These are phyloP conservation scores for Phytophthora pisi DNA, from an alignment of 352 stramenopile genomes.

Conservation along the genomic window DNA sequence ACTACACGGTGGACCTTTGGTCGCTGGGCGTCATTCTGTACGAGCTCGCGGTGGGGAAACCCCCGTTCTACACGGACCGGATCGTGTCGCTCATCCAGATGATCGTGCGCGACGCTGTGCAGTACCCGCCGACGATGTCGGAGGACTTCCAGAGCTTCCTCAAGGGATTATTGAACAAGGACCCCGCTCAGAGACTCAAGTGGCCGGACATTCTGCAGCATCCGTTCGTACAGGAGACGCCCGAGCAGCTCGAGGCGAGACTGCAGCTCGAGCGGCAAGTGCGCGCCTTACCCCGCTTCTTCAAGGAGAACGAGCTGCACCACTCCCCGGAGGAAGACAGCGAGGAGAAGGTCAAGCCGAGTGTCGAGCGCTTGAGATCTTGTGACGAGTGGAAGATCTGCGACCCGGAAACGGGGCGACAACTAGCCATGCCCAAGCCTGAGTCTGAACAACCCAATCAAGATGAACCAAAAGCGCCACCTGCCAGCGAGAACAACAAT, in stretches of 20 bases:
- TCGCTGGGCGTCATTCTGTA: slow-evolving; percentile 95
- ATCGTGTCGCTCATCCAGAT: slow-evolving; percentile 96
- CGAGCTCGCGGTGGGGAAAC: slow-evolving; percentile 91
- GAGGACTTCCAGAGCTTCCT: slow-evolving; percentile 88
- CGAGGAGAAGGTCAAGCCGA: slow-evolving; percentile 56
- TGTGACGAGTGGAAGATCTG: slow-evolving; percentile 89
- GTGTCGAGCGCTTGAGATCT: slow-evolving; percentile 68
- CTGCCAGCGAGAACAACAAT: slow-evolving; percentile 19
- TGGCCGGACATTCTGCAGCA: slow-evolving; percentile 93
- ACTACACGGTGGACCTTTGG: slow-evolving; percentile 96
- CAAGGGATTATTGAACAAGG: slow-evolving; percentile 90
- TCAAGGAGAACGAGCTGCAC: slow-evolving; percentile 55
- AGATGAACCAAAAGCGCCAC: background rate
- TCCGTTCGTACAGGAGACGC: slow-evolving; percentile 89
- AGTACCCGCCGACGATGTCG: slow-evolving; percentile 88
- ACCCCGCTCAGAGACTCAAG: slow-evolving; percentile 78
- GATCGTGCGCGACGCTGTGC: slow-evolving; percentile 93
- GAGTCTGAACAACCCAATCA: slow-evolving; percentile 8
- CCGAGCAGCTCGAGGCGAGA: slow-evolving; percentile 58
- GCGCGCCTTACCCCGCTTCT: slow-evolving; percentile 68
- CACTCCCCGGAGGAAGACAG: slow-evolving; percentile 17
- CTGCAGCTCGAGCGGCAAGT: slow-evolving; percentile 66
- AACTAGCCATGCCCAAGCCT: slow-evolving; percentile 30
- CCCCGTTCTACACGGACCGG: slow-evolving; percentile 95
- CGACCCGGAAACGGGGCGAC: slow-evolving; percentile 71